Evolutionary conservation across 176 grass and related monocot species (phyloP).

Genomic region (Hordeum vulgare): DNA sequence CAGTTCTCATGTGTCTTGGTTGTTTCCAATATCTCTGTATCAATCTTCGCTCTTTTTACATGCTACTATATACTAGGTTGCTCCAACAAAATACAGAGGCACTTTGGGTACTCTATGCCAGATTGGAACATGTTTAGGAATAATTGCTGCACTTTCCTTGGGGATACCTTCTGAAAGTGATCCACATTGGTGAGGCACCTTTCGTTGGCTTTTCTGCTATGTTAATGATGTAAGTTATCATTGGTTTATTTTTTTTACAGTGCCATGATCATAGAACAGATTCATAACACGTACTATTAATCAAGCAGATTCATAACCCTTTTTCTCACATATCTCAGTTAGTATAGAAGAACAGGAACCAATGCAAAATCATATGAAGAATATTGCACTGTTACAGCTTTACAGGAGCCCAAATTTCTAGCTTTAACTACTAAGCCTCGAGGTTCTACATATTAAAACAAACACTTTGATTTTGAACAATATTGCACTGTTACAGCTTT

Average conservation of each 20-base stretch:
- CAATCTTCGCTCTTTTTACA: conserved; percentile 10
- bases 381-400: background rate
- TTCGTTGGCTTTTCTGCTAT: conserved; percentile 29
- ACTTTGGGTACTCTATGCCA: conserved; percentile 80
- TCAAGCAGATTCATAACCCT: background rate
- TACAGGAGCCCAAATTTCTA: background rate
- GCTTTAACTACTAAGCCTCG: background rate
- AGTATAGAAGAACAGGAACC: background rate
- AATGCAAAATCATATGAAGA: background rate
- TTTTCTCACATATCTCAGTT: background rate
- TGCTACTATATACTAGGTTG: conserved; percentile 48
- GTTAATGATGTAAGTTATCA: conserved; percentile 45
- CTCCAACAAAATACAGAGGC: conserved; percentile 94
- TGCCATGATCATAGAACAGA: conserved; percentile 8
- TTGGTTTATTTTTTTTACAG: conserved; percentile 18
- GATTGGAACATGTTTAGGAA: conserved; percentile 96
- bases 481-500: background rate
- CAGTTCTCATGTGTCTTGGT: background rate
- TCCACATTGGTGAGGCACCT: conserved; percentile 87
- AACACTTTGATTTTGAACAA: background rate
- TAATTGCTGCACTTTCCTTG: conserved; percentile 83
- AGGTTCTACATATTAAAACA: background rate
- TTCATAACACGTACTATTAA: background rate
- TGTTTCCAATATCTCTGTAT: background rate
- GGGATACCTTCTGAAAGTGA: conserved; percentile 96